Conservation (phyloP, 2,329 filamentous ascomycete species). For the Endothia cerciana region DNA sequence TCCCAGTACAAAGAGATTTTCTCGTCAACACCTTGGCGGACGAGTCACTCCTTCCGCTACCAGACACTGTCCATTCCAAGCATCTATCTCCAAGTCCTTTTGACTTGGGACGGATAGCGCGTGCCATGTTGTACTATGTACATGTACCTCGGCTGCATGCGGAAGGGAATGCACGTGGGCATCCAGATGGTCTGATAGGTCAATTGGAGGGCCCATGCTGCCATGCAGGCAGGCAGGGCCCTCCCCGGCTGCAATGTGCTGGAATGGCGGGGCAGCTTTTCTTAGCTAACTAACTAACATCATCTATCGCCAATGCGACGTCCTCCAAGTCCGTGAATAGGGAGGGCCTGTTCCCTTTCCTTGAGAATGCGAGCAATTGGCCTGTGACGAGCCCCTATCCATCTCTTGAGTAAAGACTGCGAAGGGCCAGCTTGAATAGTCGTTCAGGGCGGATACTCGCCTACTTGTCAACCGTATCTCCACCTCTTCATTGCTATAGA, state of each 20-base stretch:
- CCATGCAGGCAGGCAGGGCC: slow-evolving; percentile 1
- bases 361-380: background rate
- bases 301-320: slow-evolving; percentile 2
- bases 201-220: background rate
- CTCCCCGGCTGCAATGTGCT: slow-evolving; percentile 9
- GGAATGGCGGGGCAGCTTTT: slow-evolving; percentile 4
- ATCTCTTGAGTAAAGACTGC: background rate
- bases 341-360: background rate
- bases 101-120: background rate
- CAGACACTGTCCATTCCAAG: background rate
- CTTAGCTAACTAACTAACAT: slow-evolving; percentile 12
- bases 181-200: background rate
- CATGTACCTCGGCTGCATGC: background rate
- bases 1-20: background rate
- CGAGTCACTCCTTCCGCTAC: background rate
- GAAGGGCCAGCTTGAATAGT: background rate
- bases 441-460: background rate
- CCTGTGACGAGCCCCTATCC: background rate
- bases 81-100: background rate
- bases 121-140: background rate
- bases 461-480: background rate
- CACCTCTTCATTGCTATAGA: background rate
- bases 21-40: background rate
- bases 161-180: background rate
- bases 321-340: background rate